phyloP scores from a whole-genome alignment of 2,329 filamentous ascomycete genomes.

The Aspergillus tubingensis region DNA sequence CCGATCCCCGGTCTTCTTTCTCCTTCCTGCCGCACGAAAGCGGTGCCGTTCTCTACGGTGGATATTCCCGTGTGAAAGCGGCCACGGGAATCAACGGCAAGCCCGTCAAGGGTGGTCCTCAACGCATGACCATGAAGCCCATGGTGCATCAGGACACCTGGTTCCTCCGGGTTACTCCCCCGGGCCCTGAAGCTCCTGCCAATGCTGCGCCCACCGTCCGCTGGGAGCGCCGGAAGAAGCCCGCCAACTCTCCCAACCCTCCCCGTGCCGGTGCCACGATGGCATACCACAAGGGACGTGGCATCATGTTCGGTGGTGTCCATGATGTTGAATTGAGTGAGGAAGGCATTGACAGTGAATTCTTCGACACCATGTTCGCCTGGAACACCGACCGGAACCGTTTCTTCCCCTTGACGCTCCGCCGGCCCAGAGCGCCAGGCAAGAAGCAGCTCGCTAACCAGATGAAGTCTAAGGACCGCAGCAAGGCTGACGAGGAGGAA shows the following conservation, averaged over 20 bases:
- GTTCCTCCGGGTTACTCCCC: slow-evolving; percentile 79
- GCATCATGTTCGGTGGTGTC: slow-evolving; percentile 91
- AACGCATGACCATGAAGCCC: slow-evolving; percentile 75
- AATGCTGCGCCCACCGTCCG: slow-evolving; percentile 71
- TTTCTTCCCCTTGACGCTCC: slow-evolving; percentile 80
- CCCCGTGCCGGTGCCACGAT: slow-evolving; percentile 86
- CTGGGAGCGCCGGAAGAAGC: slow-evolving; percentile 93
- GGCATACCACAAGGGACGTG: slow-evolving; percentile 89
- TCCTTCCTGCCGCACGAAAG: slow-evolving; percentile 87
- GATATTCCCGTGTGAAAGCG: slow-evolving; percentile 88
- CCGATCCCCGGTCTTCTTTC: slow-evolving; percentile 88
- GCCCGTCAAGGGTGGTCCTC: slow-evolving; percentile 61
- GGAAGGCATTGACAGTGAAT: slow-evolving; percentile 95
- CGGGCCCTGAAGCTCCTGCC: slow-evolving; percentile 65
- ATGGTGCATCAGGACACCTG: slow-evolving; percentile 94
- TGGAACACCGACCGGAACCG: slow-evolving; percentile 96
- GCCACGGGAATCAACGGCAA: slow-evolving; percentile 58
- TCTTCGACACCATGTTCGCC: slow-evolving; percentile 87
- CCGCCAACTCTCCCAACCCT: slow-evolving; percentile 83
- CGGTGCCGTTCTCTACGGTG: slow-evolving; percentile 87
- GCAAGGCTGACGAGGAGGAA: slow-evolving; percentile 89
- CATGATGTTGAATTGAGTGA: slow-evolving; percentile 90
- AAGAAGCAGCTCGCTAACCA: slow-evolving; percentile 57
- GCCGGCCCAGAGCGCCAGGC: slow-evolving; percentile 69
- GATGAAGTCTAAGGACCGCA: slow-evolving; percentile 63